Evolutionary conservation across 2,329 filamentous ascomycete genomes (phyloP), one percentile per base, ranked within the genome.

Genomic region (Verticillium isaacii): DNA sequence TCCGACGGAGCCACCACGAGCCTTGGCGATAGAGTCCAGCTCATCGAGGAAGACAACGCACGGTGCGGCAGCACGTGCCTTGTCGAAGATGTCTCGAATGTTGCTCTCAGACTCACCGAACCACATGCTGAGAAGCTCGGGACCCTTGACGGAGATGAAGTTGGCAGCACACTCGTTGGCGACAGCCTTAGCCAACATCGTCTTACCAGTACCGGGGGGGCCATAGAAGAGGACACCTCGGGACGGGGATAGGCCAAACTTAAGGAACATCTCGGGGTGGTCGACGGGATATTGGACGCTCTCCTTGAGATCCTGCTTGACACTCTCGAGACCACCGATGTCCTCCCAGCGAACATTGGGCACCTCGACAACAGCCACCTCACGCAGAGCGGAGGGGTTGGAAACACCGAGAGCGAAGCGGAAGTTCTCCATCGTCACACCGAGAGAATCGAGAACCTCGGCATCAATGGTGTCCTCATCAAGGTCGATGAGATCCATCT

Each of bases 371-470:
- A 99, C 95, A 60, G 95, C 95, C 72, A 99, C 95, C 80, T 99
- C 95, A 78, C 95, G 95, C 61, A 99, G 92, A 68, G 95, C 95
- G 67, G 95, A 98, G 71, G 95, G 95, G 86, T 99, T 99, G 78
- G 93, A 97, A 64, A 97, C 93, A 71, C 95, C 95, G 58, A 99
- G 90, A 64, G 95, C 94, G 72, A 97, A 99, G 71, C 93, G 91
- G 92, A 99, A 99, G 87, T 99, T 99, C 79, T 99, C 95, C 92
- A 98, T 98, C 65, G 95, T 99, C 57, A 99, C 95, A 76, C 95
- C 95, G 56, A 99, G 88, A 56, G 95, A 98, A 80, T 99, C 95
- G 60, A 99, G 87, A 59, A 99, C 95, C 82, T 99, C 95, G 34
- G 95, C 95, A 71, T 99, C 95, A 66, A 99, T 99, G 65, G 95